Conservation (phyloP, 805 yeast species). For the Debaryomyces hansenii region DNA sequence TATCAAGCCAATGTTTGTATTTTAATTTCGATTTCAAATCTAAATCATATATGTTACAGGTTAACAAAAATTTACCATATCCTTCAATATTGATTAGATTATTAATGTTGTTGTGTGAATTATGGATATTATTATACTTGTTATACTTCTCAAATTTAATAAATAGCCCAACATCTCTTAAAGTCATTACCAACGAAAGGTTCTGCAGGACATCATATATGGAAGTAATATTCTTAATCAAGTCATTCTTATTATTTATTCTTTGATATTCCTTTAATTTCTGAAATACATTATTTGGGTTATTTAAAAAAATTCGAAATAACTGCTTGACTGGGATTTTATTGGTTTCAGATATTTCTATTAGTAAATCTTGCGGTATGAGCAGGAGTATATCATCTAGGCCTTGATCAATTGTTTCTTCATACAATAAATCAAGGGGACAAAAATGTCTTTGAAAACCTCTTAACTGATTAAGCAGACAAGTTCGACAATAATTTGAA, state of each 20-base stretch:
- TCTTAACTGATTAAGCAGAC: slow-evolving; percentile 47
- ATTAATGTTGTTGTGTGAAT: slow-evolving; percentile 28
- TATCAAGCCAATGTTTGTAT: slow-evolving; percentile 45
- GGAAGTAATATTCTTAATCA: slow-evolving; percentile 28
- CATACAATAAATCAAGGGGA: slow-evolving; percentile 42
- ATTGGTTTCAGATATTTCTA: slow-evolving; percentile 18
- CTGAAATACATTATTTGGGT: slow-evolving; percentile 31
- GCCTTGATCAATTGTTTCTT: slow-evolving; percentile 32
- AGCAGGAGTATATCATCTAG: slow-evolving; percentile 27
- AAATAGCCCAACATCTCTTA: slow-evolving; percentile 58
- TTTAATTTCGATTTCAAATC: slow-evolving; percentile 48
- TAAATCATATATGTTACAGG: slow-evolving; percentile 46
- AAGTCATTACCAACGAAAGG: slow-evolving; percentile 48
- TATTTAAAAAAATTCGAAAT: slow-evolving; percentile 30
- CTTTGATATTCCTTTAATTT: slow-evolving; percentile 35
- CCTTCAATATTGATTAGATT: slow-evolving; percentile 24
- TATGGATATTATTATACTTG: slow-evolving; percentile 25
- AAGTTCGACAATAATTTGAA: slow-evolving; percentile 54
- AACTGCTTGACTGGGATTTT: slow-evolving; percentile 35
- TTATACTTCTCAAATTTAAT: slow-evolving; percentile 36
- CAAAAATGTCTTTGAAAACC: slow-evolving; percentile 42
- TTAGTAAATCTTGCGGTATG: slow-evolving; percentile 18
- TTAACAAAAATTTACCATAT: slow-evolving; percentile 26
- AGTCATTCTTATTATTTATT: slow-evolving; percentile 30
- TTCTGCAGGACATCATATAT: slow-evolving; percentile 40